phyloP scores from a whole-genome alignment of 768 basidiomycete genomes.

The Kwoniella bestiolae region DNA sequence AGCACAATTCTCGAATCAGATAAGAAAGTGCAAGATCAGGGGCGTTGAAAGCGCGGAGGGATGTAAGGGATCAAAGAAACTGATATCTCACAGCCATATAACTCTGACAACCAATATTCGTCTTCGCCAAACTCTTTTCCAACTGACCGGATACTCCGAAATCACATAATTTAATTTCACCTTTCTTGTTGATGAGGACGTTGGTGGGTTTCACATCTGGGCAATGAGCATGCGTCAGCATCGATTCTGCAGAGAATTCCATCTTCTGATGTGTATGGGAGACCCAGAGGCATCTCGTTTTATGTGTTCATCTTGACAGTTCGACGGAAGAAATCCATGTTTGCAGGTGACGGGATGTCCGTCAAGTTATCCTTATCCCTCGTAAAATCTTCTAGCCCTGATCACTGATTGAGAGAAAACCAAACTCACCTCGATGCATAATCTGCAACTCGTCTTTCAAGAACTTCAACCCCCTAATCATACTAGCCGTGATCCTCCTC shows the following conservation, averaged over 20 bases:
- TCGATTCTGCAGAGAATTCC: too few relatives aligned
- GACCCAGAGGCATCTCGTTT: too few relatives aligned
- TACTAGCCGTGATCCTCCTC: conserved; percentile 74
- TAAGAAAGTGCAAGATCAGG: too few relatives aligned
- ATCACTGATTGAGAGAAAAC: neutral
- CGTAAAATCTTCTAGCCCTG: too few relatives aligned
- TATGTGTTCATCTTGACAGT: too few relatives aligned
- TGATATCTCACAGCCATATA: conserved; percentile 86
- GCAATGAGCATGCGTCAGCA: neutral
- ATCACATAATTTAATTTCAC: conserved; percentile 92
- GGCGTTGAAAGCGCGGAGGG: too few relatives aligned
- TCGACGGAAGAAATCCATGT: too few relatives aligned
- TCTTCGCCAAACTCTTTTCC: conserved; percentile 93
- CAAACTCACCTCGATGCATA: conserved; percentile 68
- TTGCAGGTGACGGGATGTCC: too few relatives aligned
- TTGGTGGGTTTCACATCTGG: conserved; percentile 92
- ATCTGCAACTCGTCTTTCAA: conserved; percentile 93
- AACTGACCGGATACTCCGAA: conserved; percentile 99
- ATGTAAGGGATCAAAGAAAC: too few relatives aligned
- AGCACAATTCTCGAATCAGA: too few relatives aligned
- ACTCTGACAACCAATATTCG: conserved; percentile 96
- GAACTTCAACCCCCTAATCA: conserved; percentile 90
- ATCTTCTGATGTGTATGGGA: too few relatives aligned
- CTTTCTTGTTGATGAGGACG: conserved; percentile 84
- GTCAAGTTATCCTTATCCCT: too few relatives aligned